These are phyloP conservation scores for Colletotrichum sp. DNA, from an alignment of 2,329 filamentous ascomycete genomes.

Conservation along the genomic window DNA sequence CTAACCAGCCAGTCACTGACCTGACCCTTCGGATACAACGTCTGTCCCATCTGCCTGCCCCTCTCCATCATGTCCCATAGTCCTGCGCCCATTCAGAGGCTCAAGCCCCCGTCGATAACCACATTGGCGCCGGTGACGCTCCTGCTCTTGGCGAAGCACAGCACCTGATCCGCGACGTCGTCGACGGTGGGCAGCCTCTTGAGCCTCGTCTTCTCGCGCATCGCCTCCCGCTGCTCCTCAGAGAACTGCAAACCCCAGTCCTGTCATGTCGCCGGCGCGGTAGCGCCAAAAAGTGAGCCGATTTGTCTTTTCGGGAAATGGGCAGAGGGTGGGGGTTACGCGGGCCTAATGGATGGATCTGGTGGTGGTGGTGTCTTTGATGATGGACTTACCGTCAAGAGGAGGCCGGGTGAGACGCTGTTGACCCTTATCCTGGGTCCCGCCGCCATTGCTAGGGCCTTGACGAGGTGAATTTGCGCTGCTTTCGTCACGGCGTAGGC, in stretches of 20 bases:
- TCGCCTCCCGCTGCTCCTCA: constrained; percentile 58
- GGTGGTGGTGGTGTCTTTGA: not conserved
- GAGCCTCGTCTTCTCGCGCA: constrained; percentile 62
- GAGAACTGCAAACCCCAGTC: constrained; percentile 46
- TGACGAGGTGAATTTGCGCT: constrained; percentile 67
- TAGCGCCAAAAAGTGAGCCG: constrained; percentile 2
- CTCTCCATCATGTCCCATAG: not conserved
- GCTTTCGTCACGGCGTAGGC: constrained; percentile 81
- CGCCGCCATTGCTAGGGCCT: constrained; percentile 56
- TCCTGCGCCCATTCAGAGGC: not conserved
- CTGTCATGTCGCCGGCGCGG: not conserved
- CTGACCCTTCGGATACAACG: not conserved
- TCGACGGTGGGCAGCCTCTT: constrained; percentile 60
- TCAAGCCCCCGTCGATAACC: constrained; percentile 45
- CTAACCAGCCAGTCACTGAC: not conserved
- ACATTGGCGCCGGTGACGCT: constrained; percentile 59
- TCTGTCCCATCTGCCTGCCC: not conserved
- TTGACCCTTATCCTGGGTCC: constrained; percentile 65
- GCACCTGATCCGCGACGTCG: constrained; percentile 60
- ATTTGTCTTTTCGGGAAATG: not conserved
- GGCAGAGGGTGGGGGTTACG: not conserved
- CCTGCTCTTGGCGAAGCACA: constrained; percentile 51
- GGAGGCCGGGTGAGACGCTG: constrained; percentile 58
- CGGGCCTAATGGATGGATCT: not conserved
- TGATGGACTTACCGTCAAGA: constrained; percentile 46